Base-by-base conservation (phyloP, 78 protist species). In the Emiliania huxleyi region DNA sequence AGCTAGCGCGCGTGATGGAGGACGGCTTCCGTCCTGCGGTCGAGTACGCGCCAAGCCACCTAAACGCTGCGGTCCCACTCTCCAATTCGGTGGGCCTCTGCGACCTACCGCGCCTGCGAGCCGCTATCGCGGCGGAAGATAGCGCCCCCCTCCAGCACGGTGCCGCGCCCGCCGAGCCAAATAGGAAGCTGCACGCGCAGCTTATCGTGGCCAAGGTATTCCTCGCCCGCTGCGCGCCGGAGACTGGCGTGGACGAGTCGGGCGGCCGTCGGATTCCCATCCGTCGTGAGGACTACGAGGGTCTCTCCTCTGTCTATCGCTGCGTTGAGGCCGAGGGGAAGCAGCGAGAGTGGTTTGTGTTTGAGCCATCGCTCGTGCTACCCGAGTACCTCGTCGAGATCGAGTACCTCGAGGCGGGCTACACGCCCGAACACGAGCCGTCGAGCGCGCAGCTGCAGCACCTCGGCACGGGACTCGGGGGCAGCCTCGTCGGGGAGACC, bases 321-420 rank as follows among this genome's bases (percentile, higher is more conserved):
- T 21, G 8, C 38, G 25, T 22, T 8, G 19, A 52, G 21, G 75
- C 3, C 0, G 94, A 93, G 23, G 19, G 49, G n/a, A 92, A 93
- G 92, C 97, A 96, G 91, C 92, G 96, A 1, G n/a, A 56, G n/a
- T 96, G 96, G 96, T 94, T 81, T n/a, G 71, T 91, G 55, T 91
- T 94, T 56, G 94, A 93, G 19, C 81, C 92, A 49, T 49, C 40
- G 8, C 87, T 94, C 25, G 94, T 94, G 75, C 91, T 96, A 1
- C 95, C 96, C 37, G 97, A 96, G 94, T 96, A 94, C 87, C 48
- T 96, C 26, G 95, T 96, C 35, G 95, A 92, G 87, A 79, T 87
- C 90, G 93, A 90, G 85, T 95, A 95, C 95, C 38, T 43, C 25
- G 18, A 44, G 35, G 56, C 55, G 62, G n/a, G 43, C 43, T 42